Evolutionary conservation across 768 basidiomycete species (phyloP).

Genomic region (Leccinum disarticulatum): DNA sequence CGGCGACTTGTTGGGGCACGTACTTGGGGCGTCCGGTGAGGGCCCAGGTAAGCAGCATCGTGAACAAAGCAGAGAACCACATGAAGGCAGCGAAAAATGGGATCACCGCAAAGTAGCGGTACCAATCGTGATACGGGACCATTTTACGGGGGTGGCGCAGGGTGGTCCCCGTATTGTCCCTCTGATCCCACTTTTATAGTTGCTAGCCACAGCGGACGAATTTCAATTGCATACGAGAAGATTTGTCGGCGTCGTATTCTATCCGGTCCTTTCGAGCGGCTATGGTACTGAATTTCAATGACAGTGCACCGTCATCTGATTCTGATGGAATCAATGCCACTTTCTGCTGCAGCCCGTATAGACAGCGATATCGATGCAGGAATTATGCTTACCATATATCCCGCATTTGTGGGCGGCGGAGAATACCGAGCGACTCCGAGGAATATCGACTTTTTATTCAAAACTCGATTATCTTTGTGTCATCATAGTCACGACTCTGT

Average conservation of each 20-base stretch:
- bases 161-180: not conserved
- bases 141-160: slow-evolving; percentile 5
- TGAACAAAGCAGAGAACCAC: slow-evolving; percentile 70
- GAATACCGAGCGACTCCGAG: not conserved
- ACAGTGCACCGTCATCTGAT: not conserved
- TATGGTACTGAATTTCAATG: not conserved
- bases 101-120: slow-evolving; percentile 66
- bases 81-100: slow-evolving; percentile 60
- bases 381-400: not conserved
- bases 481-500: not conserved
- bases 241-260: not conserved
- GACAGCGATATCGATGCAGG: not conserved
- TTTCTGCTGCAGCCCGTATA: not conserved
- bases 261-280: not conserved
- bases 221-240: not conserved
- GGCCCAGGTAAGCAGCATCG: slow-evolving; percentile 73
- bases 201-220: not conserved
- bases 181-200: slow-evolving; percentile 8
- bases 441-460: not conserved
- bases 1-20: slow-evolving; percentile 50
- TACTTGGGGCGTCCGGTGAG: slow-evolving; percentile 56
- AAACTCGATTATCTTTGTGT: not conserved
- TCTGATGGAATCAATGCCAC: not conserved
- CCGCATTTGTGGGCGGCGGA: not conserved
- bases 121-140: slow-evolving; percentile 19